Conservation (phyloP, 1,284 basidiomycete genomes). For the Pyrrhoderma lamaoense region DNA sequence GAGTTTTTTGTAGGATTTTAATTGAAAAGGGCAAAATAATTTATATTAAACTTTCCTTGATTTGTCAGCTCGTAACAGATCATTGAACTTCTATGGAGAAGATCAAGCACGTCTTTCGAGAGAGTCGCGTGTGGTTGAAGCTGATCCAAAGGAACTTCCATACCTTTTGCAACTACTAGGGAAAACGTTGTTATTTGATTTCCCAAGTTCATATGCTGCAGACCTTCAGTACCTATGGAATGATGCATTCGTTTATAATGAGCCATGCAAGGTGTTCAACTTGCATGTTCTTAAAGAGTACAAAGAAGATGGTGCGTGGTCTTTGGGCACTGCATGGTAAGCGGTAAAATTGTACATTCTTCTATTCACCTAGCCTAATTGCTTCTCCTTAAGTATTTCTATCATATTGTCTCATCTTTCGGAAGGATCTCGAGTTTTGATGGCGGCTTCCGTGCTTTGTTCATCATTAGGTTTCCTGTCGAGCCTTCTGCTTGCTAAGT, state of each 20-base stretch:
- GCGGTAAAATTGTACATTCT: background rate
- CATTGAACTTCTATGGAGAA: slow-evolving; percentile 19
- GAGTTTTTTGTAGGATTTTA: background rate
- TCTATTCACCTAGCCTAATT: background rate
- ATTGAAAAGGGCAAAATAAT: background rate
- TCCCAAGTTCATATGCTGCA: slow-evolving; percentile 23
- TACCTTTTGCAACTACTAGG: slow-evolving; percentile 5
- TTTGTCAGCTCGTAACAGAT: slow-evolving; percentile 26
- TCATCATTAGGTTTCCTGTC: slow-evolving; percentile 10
- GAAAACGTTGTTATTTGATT: slow-evolving; percentile 24
- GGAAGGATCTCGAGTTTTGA: slow-evolving; percentile 2
- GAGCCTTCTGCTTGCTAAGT: slow-evolving; percentile 6
- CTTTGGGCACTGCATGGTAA: slow-evolving; percentile 4
- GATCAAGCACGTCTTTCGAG: slow-evolving; percentile 16
- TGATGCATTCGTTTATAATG: slow-evolving; percentile 29
- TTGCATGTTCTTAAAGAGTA: slow-evolving; percentile 25
- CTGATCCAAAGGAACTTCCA: slow-evolving; percentile 1
- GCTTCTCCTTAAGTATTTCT: slow-evolving; percentile 7
- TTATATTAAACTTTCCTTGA: slow-evolving; percentile 22
- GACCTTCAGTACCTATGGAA: slow-evolving; percentile 26
- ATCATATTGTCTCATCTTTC: slow-evolving; percentile 8
- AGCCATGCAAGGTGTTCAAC: slow-evolving; percentile 29
- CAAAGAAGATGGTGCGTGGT: slow-evolving; percentile 18
- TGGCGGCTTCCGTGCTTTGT: slow-evolving; percentile 8
- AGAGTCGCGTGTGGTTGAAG: slow-evolving; percentile 5